These are phyloP conservation scores for Ramalina intermedia DNA, from an alignment of 495 filamentous ascomycete species.

Conservation along the genomic window DNA sequence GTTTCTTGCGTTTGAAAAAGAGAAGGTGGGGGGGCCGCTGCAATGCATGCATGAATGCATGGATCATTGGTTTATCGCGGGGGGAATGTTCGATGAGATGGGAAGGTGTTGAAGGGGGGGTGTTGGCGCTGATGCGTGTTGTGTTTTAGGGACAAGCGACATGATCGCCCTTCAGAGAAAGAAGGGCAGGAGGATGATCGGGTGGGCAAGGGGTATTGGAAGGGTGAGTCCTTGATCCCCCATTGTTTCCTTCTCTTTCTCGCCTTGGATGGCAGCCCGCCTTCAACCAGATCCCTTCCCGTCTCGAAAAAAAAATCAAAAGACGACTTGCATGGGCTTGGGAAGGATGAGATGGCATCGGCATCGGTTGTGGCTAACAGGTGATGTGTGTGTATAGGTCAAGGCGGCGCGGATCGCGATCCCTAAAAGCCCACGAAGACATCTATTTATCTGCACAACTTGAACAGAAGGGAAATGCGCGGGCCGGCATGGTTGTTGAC, in stretches of 20 bases:
- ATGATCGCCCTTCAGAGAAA: constrained; percentile 16
- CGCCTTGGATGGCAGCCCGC: neutral
- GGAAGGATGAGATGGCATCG: neutral
- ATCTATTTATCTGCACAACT: too few relatives aligned
- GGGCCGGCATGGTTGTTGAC: neutral
- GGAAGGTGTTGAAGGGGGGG: too few relatives aligned
- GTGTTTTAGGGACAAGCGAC: constrained; percentile 1
- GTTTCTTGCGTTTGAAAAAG: too few relatives aligned
- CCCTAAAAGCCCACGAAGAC: too few relatives aligned
- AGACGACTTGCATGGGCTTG: too few relatives aligned
- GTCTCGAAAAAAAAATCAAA: too few relatives aligned
- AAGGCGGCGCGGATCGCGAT: constrained; percentile 15
- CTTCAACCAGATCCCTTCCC: too few relatives aligned
- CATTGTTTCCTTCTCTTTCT: neutral
- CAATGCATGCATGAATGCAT: too few relatives aligned
- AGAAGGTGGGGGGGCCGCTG: too few relatives aligned
- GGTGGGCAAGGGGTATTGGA: constrained; percentile 18
- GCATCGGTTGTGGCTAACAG: neutral
- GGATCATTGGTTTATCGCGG: too few relatives aligned
- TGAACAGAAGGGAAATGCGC: neutral
- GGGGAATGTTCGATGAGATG: too few relatives aligned
- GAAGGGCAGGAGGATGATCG: constrained; percentile 10
- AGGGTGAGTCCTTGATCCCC: constrained; percentile 8
- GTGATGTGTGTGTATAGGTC: neutral
- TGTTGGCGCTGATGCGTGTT: too few relatives aligned